These are phyloP conservation scores for Plectosphaerella cucumerina DNA, from an alignment of 2,329 filamentous ascomycete species.

Conservation along the genomic window DNA sequence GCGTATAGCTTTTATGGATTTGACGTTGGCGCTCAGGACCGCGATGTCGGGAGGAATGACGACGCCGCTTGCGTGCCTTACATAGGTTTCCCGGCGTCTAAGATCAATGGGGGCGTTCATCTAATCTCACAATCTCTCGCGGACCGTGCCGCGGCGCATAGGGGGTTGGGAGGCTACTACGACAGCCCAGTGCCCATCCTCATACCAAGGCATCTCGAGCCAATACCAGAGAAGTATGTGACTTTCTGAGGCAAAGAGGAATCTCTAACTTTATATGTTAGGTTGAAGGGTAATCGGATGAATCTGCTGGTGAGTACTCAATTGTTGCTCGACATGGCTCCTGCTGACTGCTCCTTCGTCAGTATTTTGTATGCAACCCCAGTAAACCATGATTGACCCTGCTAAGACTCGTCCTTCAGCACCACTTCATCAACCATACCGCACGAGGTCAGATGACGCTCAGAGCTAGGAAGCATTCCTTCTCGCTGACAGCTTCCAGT, in stretches of 20 bases:
- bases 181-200: conserved; percentile 60
- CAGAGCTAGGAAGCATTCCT: neutral
- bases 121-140: too few species aligned
- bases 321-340: neutral
- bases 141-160: conserved; percentile 15
- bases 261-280: conserved; percentile 41
- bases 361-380: conserved; percentile 42
- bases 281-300: conserved; percentile 62
- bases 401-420: conserved; percentile 22
- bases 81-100: conserved; percentile 4
- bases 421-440: conserved; percentile 74
- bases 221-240: conserved; percentile 38
- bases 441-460: conserved; percentile 57
- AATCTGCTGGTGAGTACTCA: conserved; percentile 56
- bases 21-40: conserved; percentile 65
- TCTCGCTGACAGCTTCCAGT: conserved; percentile 26
- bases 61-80: conserved; percentile 61
- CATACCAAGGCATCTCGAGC: conserved; percentile 43
- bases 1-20: conserved; percentile 59
- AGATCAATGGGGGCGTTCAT: too few species aligned
- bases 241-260: conserved; percentile 33
- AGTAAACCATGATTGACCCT: neutral
- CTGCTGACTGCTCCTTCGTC: conserved; percentile 14
- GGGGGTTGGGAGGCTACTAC: conserved; percentile 65
- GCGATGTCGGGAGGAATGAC: conserved; percentile 67